Base-by-base conservation (phyloP, 2,329 filamentous ascomycete species). In the Sporothrix inflata region DNA sequence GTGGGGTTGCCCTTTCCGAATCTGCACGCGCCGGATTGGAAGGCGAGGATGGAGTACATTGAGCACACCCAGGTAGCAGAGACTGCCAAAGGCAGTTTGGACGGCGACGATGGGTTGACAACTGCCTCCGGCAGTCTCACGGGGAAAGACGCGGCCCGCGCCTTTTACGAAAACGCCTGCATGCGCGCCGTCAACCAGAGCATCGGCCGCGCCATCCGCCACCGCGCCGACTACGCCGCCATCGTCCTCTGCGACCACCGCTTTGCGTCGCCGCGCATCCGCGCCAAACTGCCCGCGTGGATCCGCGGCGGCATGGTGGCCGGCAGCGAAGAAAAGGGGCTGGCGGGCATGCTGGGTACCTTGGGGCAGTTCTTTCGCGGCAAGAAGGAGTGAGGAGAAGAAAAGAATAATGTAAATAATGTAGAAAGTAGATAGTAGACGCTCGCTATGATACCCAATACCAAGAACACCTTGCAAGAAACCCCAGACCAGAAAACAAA, bases 131-230 rank as follows among this genome's bases (percentile, higher is more conserved):
- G 47, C 16, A 8, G 27, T 7, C 16, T 9, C 27, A n/a, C 30
- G 1, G 24, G 34, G 69, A 0, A 90, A 88, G 76, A 87, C 75
- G 83, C 90, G 4, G 90, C 91, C 1, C 84, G 91, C 69, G 92
- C 95, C 74, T 97, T 93, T 78, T 97, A 97, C 79, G 94, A 98
- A 80, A 98, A 98, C 79, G 89, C 93, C 0, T 98, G 94, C 80
- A 98, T 99, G 94, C 87, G 96, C 51, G 94, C 94, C 4, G 96
- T 99, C 4, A 99, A 99, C 80, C 96, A 99, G 83, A 96, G 93
- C 78, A 94, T 99, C 76, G 96, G 96, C 0, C 86, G 96, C 73
- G 96, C 94, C 0, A 98, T 99, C 77, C 86, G 96, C 63, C 96
- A 99, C 79, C 88, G 87, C 71, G 89, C 88, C 30, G 96, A 99